Conservation (phyloP, 1,284 basidiomycete species). For the Volvariella surrecta region DNA sequence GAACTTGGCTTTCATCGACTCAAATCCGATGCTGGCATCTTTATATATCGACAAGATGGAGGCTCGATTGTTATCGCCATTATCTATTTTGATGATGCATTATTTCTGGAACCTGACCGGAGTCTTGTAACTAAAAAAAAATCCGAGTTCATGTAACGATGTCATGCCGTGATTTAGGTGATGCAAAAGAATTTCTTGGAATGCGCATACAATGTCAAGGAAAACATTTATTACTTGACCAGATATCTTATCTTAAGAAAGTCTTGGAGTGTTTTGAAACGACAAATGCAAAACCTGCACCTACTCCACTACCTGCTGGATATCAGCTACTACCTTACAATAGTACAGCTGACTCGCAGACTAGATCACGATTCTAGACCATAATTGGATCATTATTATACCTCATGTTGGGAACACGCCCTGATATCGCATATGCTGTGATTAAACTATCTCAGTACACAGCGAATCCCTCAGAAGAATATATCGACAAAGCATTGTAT, state of each 20-base stretch:
- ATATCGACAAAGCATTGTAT: slow-evolving; percentile 2
- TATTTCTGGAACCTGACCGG: slow-evolving; percentile 13
- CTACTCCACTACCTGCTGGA: slow-evolving; percentile 23
- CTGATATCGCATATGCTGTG: slow-evolving; percentile 3
- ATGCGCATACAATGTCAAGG: slow-evolving; percentile 21
- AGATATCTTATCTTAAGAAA: slow-evolving; percentile 23
- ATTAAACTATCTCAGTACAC: slow-evolving; percentile 5
- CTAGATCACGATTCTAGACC: slow-evolving; percentile 1
- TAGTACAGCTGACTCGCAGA: neutral
- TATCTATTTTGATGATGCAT: slow-evolving; percentile 21
- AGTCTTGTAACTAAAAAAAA: slow-evolving; percentile 13
- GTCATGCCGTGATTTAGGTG: slow-evolving; percentile 26
- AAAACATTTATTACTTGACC: slow-evolving; percentile 20
- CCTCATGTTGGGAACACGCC: slow-evolving; percentile 4
- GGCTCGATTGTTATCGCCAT: slow-evolving; percentile 14
- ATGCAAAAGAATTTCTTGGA: slow-evolving; percentile 23
- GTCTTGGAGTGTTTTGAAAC: slow-evolving; percentile 24
- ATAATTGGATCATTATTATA: slow-evolving; percentile 5
- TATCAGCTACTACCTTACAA: slow-evolving; percentile 7
- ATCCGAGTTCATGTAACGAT: slow-evolving; percentile 16
- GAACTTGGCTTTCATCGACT: slow-evolving; percentile 17
- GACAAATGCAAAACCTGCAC: slow-evolving; percentile 20
- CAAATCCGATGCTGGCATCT: slow-evolving; percentile 16
- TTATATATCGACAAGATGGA: slow-evolving; percentile 8
- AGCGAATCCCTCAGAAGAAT: slow-evolving; percentile 3